A percentile compares a stretch with the other conserved stretches of the same genome.
These are phyloP conservation scores for Ramichloridium luteum DNA, from an alignment of 2,329 filamentous ascomycete genomes.

Conservation along the genomic window DNA sequence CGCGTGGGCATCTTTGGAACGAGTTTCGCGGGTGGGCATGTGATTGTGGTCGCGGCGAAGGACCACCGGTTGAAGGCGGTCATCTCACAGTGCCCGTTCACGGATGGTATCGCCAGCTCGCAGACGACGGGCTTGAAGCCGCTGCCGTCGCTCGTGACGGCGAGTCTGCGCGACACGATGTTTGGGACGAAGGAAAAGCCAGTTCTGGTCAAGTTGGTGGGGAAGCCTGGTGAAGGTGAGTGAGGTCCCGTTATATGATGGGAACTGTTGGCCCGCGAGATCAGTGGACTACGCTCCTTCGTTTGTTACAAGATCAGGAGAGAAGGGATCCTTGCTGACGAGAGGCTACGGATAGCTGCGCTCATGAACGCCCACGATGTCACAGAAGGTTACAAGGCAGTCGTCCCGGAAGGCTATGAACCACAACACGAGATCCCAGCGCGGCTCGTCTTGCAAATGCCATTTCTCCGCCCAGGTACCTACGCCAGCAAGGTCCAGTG, in stretches of 20 bases:
- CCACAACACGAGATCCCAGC: not conserved
- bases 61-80: constrained; percentile 32
- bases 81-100: constrained; percentile 20
- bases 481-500: constrained; percentile 1
- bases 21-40: constrained; percentile 30
- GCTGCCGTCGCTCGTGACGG: not conserved
- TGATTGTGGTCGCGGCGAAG: constrained; percentile 27
- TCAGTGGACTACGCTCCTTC: no score
- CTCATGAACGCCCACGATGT: not conserved
- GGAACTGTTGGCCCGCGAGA: no score
- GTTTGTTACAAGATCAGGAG: no score
- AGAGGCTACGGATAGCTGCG: not conserved
- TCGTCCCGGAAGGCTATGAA: not conserved
- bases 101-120: not conserved
- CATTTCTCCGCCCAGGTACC: not conserved
- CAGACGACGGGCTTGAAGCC: not conserved
- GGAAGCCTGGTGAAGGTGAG: not conserved
- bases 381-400: not conserved
- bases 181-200: constrained; percentile 1
- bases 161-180: not conserved
- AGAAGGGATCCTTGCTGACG: no score
- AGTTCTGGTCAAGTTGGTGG: not conserved
- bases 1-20: constrained; percentile 29
- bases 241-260: no score
- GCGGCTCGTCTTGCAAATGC: not conserved